Percentiles rank a stretch among this genome's conserved stretches.
Evolutionary conservation across 129 eudicot genomes (phyloP).

Genomic region (Lonicera japonica): DNA sequence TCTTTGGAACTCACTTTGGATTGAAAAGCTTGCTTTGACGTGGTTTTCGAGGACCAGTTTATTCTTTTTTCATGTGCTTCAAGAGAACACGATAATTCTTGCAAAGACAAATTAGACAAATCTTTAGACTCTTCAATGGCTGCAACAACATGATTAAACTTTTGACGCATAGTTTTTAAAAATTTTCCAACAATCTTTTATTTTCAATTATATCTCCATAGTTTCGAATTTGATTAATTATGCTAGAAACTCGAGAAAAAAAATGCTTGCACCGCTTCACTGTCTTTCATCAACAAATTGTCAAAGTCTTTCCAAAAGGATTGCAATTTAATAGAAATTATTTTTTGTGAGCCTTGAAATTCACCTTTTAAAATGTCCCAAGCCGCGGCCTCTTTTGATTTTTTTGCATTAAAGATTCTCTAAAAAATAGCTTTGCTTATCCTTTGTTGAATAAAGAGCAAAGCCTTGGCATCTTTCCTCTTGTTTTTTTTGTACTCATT

Average conservation of each 20-base stretch:
- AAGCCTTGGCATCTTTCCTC: background rate
- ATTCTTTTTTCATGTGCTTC: slow-evolving; percentile 9
- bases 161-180: background rate
- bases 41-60: background rate
- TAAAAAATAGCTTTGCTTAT: background rate
- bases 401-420: too few relatives aligned
- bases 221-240: slow-evolving; percentile 5
- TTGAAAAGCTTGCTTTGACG: too few relatives aligned
- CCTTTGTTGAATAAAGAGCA: background rate
- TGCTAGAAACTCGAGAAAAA: background rate
- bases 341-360: background rate
- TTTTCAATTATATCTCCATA: slow-evolving; percentile 7
- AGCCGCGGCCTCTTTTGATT: background rate
- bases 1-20: background rate
- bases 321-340: slow-evolving; percentile 5
- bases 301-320: slow-evolving; percentile 12
- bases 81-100: background rate
- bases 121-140: slow-evolving; percentile 11
- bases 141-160: slow-evolving; percentile 1
- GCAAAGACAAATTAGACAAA: background rate
- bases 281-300: slow-evolving; percentile 2
- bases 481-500: background rate
- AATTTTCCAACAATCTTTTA: slow-evolving; percentile 2
- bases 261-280: background rate
- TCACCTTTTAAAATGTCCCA: too few relatives aligned